Evolutionary conservation across 2,329 filamentous ascomycete species (phyloP), one percentile per base, ranked within the genome.

Genomic region (Gyromitra esculenta): DNA sequence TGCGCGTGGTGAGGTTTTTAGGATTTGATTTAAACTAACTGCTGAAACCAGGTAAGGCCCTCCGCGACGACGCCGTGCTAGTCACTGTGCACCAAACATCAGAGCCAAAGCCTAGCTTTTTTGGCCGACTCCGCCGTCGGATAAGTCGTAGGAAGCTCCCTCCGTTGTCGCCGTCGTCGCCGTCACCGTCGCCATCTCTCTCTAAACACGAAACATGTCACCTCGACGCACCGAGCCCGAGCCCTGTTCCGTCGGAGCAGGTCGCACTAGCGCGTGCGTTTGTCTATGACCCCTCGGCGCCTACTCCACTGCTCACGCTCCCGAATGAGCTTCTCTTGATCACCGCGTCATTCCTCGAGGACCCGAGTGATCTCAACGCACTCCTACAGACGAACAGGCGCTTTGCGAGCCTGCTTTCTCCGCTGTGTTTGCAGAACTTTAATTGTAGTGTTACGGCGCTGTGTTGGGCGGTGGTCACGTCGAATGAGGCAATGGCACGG

Each of bases 301-400:
- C 66, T 11, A 59, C 66, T 5, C 66, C 66, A 25, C 41, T 69
- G n/a, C 41, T 69, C 7, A 37, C 66, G 5, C 54, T 69, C 5
- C 66, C 66, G 4, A 69, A 69, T 9, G 66, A 69, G 41, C 66
- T 69, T 5, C 41, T 69, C 15, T 31, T 69, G 9, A 41, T 59
- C 25, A 69, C 35, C 2, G 21, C 41, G 5, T 35, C 54, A n/a
- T 60, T 39, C 25, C 41, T 69, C 7, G 13, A 8, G 13, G 5
- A 31, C 39, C 54, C 66, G 54, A 41, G 25, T 41, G 54, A 60
- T 21, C 41, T 60, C 39, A 37, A 25, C 18, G 25, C 66, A 4
- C 15, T 69, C 8, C 6, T 62, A 6, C 41, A 25, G 37, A 62
- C 66, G 21, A 69, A 69, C 37, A 39, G 31, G 5, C 54, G 66